Conservation (phyloP, 148 eudicot species). For the Polygonum aviculare region DNA sequence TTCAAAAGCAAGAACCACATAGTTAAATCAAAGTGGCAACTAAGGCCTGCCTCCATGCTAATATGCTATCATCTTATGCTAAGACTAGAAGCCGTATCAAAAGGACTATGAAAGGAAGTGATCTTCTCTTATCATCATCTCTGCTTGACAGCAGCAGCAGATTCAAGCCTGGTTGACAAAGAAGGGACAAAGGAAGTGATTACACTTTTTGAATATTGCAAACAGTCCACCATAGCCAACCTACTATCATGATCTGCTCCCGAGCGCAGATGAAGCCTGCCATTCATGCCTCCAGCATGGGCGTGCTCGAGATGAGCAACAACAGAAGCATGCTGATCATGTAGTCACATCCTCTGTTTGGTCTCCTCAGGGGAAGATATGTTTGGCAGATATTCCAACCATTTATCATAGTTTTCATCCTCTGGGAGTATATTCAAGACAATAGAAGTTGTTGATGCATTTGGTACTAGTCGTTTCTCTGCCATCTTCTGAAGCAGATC, state of each 20-base stretch:
- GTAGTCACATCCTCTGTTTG: neutral
- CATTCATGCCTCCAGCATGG: neutral
- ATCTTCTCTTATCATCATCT: neutral
- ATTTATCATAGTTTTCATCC: constrained; percentile 14
- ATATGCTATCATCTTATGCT: neutral
- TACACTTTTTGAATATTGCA: neutral
- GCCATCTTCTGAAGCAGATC: constrained; percentile 30
- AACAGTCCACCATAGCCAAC: neutral
- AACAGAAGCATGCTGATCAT: neutral
- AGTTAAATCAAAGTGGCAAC: neutral
- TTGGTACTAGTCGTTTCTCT: constrained; percentile 20
- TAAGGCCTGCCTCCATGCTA: neutral
- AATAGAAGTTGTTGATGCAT: constrained; percentile 18
- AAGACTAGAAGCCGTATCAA: neutral
- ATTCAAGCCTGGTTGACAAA: neutral
- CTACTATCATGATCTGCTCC: neutral
- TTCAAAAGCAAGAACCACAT: neutral
- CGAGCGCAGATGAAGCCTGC: neutral
- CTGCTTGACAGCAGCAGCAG: neutral
- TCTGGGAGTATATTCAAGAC: constrained; percentile 20
- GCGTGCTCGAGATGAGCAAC: constrained; percentile 1
- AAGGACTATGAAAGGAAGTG: neutral
- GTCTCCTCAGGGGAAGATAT: constrained; percentile 3
- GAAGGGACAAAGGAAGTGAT: neutral
- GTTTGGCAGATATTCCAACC: constrained; percentile 1